Percentiles rank a stretch among this genome's conserved stretches.
Conservation (phyloP, 768 basidiomycete species). For the Kondoa malvinella region DNA sequence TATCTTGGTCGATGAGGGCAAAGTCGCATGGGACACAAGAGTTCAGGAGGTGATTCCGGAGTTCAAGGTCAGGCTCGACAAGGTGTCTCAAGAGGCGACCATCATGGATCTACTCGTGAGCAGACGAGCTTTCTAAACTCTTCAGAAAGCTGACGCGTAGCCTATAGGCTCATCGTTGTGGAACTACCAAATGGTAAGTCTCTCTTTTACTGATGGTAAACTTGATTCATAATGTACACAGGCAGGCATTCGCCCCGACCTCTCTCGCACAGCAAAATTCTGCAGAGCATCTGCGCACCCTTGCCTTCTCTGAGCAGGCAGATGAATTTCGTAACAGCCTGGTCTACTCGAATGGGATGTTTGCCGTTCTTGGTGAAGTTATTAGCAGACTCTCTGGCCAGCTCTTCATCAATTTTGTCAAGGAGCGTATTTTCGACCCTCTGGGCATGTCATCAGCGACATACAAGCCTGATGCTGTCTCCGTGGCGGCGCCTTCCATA, state of each 20-base stretch:
- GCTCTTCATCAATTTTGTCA: not conserved
- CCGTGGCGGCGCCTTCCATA: not conserved
- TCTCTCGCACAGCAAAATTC: not conserved
- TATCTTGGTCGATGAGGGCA: not conserved
- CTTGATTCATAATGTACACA: not conserved
- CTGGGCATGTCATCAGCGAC: not conserved
- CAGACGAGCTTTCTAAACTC: too few relatives aligned
- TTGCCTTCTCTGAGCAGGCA: not conserved
- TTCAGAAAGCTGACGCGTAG: not conserved
- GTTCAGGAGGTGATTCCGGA: not conserved
- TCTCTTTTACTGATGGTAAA: not conserved
- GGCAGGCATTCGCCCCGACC: not conserved
- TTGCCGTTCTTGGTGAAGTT: not conserved
- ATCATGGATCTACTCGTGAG: not conserved
- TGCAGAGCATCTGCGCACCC: not conserved
- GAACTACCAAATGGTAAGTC: not conserved
- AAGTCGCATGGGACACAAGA: not conserved
- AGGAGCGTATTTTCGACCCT: not conserved
- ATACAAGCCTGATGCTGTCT: not conserved
- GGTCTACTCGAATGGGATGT: not conserved
- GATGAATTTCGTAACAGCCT: not conserved
- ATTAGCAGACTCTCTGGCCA: not conserved
- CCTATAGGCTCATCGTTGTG: not conserved
- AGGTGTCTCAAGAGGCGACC: not conserved
- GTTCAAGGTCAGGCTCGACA: not conserved